Base-by-base conservation (phyloP, 225 moss, liverwort and hornwort genomes). In the Sphagnum contortum region DNA sequence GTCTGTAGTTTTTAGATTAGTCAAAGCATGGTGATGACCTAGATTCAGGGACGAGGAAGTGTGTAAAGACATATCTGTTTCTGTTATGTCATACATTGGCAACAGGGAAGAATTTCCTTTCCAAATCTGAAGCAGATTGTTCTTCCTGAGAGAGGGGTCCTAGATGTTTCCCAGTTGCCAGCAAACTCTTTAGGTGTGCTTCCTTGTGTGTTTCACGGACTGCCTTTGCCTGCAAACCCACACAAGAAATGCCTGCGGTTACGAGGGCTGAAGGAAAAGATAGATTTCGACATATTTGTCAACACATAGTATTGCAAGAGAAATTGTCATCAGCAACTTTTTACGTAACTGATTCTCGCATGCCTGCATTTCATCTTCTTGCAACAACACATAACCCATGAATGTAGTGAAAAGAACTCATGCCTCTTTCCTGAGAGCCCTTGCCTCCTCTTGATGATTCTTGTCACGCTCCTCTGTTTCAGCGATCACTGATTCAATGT, bases 391-490 rank as follows among this genome's bases (percentile, higher is more conserved):
- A 64, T 9, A 64, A 45, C 8, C 29, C n/a, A 7, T 48, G 9
- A 45, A 47, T 4, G 9, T 8, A 8, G 9, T 12, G 11, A 9
- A 45, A 2, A 50, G 45, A 48, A 48, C 8, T 6, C 29, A 48
- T 62, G 3, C 89, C 89, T 80, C 79, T 71, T 89, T 87, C 69
- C 70, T 84, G 49, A 84, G 72, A 71, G 81, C 84, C 64, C 75
- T 75, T 14, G 76, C 76, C 67, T 75, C 84, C 57, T 84, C 84
- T 60, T 84, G 72, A 62, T 76, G 77, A 61, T 84, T 80, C 68
- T 72, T 84, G 71, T 74, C 77, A 14, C 60, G 71, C 65, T 74
- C 75, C 50, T 87, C 81, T 47, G 68, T 73, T 61, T 80, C 77
- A 48, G 66, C 13, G 57, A 80, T 78, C 3, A 78, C 77, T 57